Base-by-base conservation (phyloP, 2,329 filamentous ascomycete genomes). In the Colletotrichum chrysophilum region DNA sequence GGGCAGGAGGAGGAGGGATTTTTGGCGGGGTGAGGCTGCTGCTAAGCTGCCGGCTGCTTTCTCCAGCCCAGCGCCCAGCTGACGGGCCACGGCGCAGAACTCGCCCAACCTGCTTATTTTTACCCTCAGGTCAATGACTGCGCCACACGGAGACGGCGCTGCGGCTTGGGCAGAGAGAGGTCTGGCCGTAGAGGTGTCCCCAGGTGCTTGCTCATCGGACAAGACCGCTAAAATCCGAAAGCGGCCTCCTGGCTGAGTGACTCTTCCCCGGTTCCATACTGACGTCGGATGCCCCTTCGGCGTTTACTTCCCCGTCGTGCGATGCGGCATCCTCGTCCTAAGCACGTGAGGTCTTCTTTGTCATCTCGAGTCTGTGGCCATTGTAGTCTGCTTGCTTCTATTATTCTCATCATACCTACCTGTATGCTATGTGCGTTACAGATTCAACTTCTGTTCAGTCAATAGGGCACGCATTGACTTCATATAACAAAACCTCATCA, bases 201-300 rank as follows among this genome's bases (percentile, higher is more conserved):
- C 52, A 24, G 52, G 43, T n/a, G n/a, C 10, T 52, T 58, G 28
- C 61, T 62, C 21, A 16, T 26, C 30, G 48, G 30, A 34, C 48
- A 71, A 75, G 43, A 43, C 70, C 28, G 48, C 32, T 61, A 43
- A 34, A 66, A 60, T 65, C 65, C 70, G 48, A 60, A 65, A 75
- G 71, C 70, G 71, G 71, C 36, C 74, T 76, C 65, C 71, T 12
- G n/a, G 14, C 62, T 67, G 28, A 61, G 60, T 60, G 66, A 69
- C 21, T 69, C 66, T 14, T 73, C 30, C 16, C 34, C 58, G 58
- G 66, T 36, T 21, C 9, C 58, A 56, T 58, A 24, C 38, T 48
- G 38, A 48, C 38, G 38, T 48, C 38, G 38, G 38, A n/a, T 48
- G 36, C 38, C 38, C 38, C 28, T 36, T 69, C 56, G 55, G 56